Conservation (phyloP, 2,329 filamentous ascomycete genomes). For the Neofusicoccum parvum region DNA sequence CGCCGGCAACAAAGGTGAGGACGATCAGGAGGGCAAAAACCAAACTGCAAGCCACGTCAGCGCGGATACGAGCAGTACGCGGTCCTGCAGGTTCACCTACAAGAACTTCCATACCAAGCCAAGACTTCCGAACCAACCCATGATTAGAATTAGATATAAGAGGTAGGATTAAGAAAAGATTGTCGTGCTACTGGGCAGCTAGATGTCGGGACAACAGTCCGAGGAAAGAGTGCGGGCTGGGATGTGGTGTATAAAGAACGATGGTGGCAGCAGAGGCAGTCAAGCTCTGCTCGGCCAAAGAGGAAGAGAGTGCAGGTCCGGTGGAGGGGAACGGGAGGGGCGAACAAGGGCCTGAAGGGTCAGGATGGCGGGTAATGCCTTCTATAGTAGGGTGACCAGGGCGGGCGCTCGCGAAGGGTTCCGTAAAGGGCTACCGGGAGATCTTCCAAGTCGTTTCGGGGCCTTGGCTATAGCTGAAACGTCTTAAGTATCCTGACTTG, state of each 20-base stretch:
- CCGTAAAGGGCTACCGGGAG: slow-evolving; percentile 13
- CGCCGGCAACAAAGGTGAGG: slow-evolving; percentile 35
- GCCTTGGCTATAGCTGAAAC: slow-evolving; percentile 20
- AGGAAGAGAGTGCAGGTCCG: slow-evolving; percentile 3
- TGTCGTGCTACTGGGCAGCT: background rate
- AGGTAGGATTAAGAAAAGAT: background rate
- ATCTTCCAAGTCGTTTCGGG: slow-evolving; percentile 12
- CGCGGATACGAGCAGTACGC: background rate
- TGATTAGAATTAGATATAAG: slow-evolving; percentile 19
- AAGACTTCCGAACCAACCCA: slow-evolving; percentile 33
- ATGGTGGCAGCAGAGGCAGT: slow-evolving; percentile 13
- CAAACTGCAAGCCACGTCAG: slow-evolving; percentile 30
- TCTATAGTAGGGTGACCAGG: slow-evolving; percentile 19
- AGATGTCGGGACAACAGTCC: background rate
- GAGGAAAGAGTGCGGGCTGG: background rate
- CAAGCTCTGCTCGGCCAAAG: slow-evolving; percentile 6
- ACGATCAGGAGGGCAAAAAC: slow-evolving; percentile 37
- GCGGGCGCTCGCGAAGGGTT: background rate
- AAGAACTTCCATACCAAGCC: slow-evolving; percentile 41
- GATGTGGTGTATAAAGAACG: slow-evolving; percentile 4
- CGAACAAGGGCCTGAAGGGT: slow-evolving; percentile 5
- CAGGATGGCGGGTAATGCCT: slow-evolving; percentile 8
- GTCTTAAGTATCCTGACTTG: slow-evolving; percentile 15
- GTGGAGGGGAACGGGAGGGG: slow-evolving; percentile 1
- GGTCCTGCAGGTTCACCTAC: slow-evolving; percentile 28